Evolutionary conservation across 768 basidiomycete species (phyloP).

Genomic region (Tephrocybe sp.): DNA sequence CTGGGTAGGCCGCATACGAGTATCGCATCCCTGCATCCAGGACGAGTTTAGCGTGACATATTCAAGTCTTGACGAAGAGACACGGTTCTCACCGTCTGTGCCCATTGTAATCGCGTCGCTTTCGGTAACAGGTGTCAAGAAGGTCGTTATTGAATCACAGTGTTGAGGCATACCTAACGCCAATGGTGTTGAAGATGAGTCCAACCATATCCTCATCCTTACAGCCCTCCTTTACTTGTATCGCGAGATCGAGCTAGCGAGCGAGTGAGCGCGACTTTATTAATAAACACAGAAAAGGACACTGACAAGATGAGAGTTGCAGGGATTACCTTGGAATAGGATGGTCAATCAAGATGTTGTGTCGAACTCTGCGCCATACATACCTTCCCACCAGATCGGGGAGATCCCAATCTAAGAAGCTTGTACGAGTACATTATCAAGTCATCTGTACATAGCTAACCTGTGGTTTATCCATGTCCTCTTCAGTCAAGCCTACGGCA

Average conservation of each 20-base stretch:
- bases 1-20: conserved; percentile 54
- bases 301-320: conserved; percentile 76
- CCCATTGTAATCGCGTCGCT: conserved; percentile 92
- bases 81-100: conserved; percentile 61
- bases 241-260: conserved; percentile 71
- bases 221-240: conserved; percentile 82
- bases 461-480: conserved; percentile 86
- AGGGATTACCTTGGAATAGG: conserved; percentile 75
- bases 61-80: neutral
- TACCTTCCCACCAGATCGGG: conserved; percentile 92
- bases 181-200: conserved; percentile 82
- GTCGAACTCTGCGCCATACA: neutral
- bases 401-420: conserved; percentile 75
- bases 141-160: neutral
- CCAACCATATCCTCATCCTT: conserved; percentile 79
- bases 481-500: conserved; percentile 72
- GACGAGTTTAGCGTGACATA: neutral
- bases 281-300: neutral
- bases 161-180: conserved; percentile 66
- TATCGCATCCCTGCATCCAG: conserved; percentile 73
- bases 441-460: conserved; percentile 31
- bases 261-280: neutral
- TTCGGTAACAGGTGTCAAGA: neutral
- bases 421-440: conserved; percentile 6
- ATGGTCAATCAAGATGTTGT: neutral